A percentile compares a stretch with the other conserved stretches of the same genome.
These are phyloP conservation scores for Sugiyamaella sp. DNA, from an alignment of 1,139 yeast species.

Conservation along the genomic window DNA sequence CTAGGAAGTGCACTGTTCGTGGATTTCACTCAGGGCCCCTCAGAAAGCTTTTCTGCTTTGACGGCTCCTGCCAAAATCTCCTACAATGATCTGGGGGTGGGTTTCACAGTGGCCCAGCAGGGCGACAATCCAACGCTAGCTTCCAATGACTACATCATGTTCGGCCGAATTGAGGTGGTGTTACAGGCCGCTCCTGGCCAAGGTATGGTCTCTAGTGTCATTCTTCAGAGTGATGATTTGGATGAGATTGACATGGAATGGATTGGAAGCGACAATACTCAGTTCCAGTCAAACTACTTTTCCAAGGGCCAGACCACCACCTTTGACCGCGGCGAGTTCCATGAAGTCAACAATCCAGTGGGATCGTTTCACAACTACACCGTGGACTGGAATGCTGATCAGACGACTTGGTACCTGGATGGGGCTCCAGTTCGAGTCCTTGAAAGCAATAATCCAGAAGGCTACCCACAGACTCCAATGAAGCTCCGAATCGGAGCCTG, in stretches of 20 bases:
- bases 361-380: conserved; percentile 71
- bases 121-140: conserved; percentile 75
- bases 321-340: conserved; percentile 80
- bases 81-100: conserved; percentile 54
- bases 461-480: conserved; percentile 83
- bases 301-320: conserved; percentile 74
- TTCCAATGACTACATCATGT: conserved; percentile 81
- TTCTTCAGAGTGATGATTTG: conserved; percentile 78
- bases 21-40: conserved; percentile 37
- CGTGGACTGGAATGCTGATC: conserved; percentile 73
- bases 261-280: conserved; percentile 71
- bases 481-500: conserved; percentile 67
- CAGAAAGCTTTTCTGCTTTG: conserved; percentile 30
- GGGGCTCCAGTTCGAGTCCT: conserved; percentile 62
- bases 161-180: conserved; percentile 75
- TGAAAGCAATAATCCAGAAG: conserved; percentile 51
- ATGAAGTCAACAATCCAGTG: conserved; percentile 58
- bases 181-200: conserved; percentile 73
- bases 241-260: conserved; percentile 88
- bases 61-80: conserved; percentile 30
- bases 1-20: conserved; percentile 35
- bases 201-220: conserved; percentile 79
- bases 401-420: conserved; percentile 63
- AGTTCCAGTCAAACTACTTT: conserved; percentile 79
- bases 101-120: conserved; percentile 58